Conservation (phyloP, 2,329 filamentous ascomycete genomes). For the Ascocoryne sarcoides region DNA sequence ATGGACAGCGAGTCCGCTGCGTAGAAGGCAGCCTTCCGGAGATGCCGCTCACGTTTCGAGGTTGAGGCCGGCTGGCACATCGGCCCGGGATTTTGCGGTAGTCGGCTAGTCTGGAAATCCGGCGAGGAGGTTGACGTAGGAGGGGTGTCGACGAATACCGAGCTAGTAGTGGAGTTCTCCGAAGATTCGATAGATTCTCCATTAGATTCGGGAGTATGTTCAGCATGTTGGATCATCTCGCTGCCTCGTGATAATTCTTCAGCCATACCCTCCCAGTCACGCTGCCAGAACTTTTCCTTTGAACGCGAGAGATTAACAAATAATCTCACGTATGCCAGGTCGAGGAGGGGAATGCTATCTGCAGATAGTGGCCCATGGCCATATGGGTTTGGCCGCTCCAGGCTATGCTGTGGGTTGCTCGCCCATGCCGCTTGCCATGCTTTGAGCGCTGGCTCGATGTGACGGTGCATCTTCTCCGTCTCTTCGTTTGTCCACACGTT, state of each 20-base stretch:
- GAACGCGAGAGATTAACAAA: slow-evolving; percentile 89
- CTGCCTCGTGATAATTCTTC: slow-evolving; percentile 73
- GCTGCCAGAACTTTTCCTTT: slow-evolving; percentile 89
- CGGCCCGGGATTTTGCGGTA: slow-evolving; percentile 20
- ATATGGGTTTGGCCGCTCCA: slow-evolving; percentile 78
- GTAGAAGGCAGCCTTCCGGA: slow-evolving; percentile 92
- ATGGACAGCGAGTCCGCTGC: slow-evolving; percentile 86
- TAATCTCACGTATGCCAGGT: slow-evolving; percentile 83
- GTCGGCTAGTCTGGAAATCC: slow-evolving; percentile 20
- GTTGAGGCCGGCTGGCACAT: slow-evolving; percentile 34
- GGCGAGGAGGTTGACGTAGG: slow-evolving; percentile 42
- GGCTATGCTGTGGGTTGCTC: slow-evolving; percentile 72
- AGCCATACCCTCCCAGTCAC: slow-evolving; percentile 86
- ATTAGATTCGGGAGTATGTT: slow-evolving; percentile 45
- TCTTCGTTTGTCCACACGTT: slow-evolving; percentile 86
- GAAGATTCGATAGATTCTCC: slow-evolving; percentile 32
- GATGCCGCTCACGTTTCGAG: slow-evolving; percentile 72
- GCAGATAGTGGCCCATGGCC: slow-evolving; percentile 75
- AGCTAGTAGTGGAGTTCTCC: slow-evolving; percentile 38
- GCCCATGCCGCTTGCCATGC: slow-evolving; percentile 94
- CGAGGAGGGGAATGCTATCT: slow-evolving; percentile 82
- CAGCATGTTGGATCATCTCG: slow-evolving; percentile 66
- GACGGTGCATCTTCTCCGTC: slow-evolving; percentile 90
- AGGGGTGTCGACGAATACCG: slow-evolving; percentile 42
- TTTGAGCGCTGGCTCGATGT: slow-evolving; percentile 87